Evolutionary conservation across 176 grass and related monocot species (phyloP).

Genomic region (Ensete glaucum): DNA sequence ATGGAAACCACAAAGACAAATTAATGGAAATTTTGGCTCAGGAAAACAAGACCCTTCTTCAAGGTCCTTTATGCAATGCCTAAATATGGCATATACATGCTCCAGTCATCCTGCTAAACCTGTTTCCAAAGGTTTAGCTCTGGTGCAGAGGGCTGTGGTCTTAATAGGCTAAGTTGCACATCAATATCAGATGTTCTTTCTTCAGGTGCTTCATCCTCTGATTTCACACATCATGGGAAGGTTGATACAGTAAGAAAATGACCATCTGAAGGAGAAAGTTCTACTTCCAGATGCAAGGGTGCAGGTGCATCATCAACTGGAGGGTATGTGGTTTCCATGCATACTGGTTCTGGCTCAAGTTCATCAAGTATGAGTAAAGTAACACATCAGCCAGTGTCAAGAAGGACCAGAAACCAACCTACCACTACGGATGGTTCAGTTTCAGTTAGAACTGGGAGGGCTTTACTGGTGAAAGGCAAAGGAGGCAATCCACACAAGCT

Average conservation of each 20-base stretch:
- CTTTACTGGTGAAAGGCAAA: slow-evolving; percentile 27
- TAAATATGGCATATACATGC: slow-evolving; percentile 20
- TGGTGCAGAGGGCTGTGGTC: slow-evolving; percentile 34
- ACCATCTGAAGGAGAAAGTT: slow-evolving; percentile 43
- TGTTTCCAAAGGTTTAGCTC: slow-evolving; percentile 17
- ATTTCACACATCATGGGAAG: slow-evolving; percentile 24
- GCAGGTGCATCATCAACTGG: slow-evolving; percentile 25
- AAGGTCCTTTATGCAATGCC: slow-evolving; percentile 21
- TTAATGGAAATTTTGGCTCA: slow-evolving; percentile 31
- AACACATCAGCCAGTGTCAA: slow-evolving; percentile 27
- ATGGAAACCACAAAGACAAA: slow-evolving; percentile 29
- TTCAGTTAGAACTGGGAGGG: slow-evolving; percentile 22
- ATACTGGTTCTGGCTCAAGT: slow-evolving; percentile 30
- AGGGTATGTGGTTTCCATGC: slow-evolving; percentile 23
- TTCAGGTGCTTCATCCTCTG: slow-evolving; percentile 43
- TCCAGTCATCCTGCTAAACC: slow-evolving; percentile 11
- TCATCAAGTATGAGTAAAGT: slow-evolving; percentile 29
- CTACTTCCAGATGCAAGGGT: slow-evolving; percentile 40
- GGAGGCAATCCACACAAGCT: slow-evolving; percentile 26
- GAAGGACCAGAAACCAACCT: not conserved
- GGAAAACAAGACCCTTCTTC: slow-evolving; percentile 24
- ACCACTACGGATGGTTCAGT: slow-evolving; percentile 27
- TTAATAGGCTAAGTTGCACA: slow-evolving; percentile 61
- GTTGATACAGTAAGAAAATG: slow-evolving; percentile 33
- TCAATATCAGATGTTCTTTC: slow-evolving; percentile 66